phyloP scores from a whole-genome alignment of 306 rosid genomes.

The Ormosia semicastrata region DNA sequence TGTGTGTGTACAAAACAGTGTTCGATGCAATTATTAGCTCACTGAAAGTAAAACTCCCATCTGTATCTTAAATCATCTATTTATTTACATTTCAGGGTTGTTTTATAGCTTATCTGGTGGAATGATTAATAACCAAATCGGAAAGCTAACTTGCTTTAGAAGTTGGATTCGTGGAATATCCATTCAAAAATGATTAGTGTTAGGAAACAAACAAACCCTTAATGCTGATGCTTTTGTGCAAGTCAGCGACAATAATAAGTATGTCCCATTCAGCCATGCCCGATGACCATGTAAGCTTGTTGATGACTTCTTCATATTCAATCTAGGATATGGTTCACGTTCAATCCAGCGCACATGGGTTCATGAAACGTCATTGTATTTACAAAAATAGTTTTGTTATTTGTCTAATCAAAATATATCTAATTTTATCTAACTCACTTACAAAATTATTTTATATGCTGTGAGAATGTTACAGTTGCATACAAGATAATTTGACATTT shows the following conservation, averaged over 20 bases:
- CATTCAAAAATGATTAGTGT: background rate
- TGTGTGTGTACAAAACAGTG: no score
- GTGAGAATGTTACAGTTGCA: no score
- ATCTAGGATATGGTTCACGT: background rate
- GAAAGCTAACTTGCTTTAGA: constrained; percentile 9
- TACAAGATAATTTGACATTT: no score
- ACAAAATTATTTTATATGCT: no score
- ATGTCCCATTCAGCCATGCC: background rate
- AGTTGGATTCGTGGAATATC: background rate
- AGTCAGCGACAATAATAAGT: constrained; percentile 32
- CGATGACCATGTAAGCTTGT: constrained; percentile 17
- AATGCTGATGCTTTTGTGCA: background rate
- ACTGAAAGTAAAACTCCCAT: constrained; percentile 12
- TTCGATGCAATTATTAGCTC: constrained; percentile 2
- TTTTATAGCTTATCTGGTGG: background rate
- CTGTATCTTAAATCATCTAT: background rate
- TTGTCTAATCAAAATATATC: no score
- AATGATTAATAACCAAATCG: background rate
- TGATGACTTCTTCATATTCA: background rate
- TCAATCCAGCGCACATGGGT: background rate
- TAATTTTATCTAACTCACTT: no score
- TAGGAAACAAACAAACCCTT: background rate
- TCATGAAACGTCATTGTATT: background rate
- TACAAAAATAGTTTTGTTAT: no score
- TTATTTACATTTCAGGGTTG: background rate